Conservation (phyloP, 2,329 filamentous ascomycete species). For the Pseudogymnoascus sp. region DNA sequence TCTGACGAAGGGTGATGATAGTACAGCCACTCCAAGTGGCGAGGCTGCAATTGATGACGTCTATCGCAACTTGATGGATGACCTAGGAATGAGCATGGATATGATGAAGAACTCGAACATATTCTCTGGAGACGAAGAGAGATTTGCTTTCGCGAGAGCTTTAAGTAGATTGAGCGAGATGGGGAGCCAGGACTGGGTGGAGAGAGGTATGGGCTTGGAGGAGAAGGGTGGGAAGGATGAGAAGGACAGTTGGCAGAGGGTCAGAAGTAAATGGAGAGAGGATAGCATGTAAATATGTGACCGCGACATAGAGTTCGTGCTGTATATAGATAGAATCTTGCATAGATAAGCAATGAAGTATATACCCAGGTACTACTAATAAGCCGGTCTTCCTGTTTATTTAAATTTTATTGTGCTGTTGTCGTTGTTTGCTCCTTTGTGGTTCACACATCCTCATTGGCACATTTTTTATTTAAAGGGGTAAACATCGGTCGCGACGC, state of each 20-base stretch:
- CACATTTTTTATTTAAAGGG: background rate
- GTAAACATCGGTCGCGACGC: background rate
- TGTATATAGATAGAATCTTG: conserved; percentile 9
- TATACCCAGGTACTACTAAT: background rate
- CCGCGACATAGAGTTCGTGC: background rate
- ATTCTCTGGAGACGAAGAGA: conserved; percentile 91
- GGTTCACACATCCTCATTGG: background rate
- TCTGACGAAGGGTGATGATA: conserved; percentile 41
- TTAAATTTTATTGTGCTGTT: background rate
- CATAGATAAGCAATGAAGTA: conserved; percentile 4
- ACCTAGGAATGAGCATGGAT: conserved; percentile 74
- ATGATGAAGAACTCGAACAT: conserved; percentile 78
- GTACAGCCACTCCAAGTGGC: conserved; percentile 23
- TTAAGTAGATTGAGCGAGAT: conserved; percentile 81
- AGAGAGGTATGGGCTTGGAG: conserved; percentile 53
- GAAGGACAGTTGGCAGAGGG: conserved; percentile 38
- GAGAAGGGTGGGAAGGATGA: conserved; percentile 35
- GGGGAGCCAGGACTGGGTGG: conserved; percentile 92
- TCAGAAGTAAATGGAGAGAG: conserved; percentile 40
- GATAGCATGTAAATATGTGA: conserved; percentile 30
- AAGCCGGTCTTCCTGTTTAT: background rate
- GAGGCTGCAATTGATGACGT: conserved; percentile 49
- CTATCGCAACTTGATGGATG: conserved; percentile 77
- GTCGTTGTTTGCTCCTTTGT: background rate
- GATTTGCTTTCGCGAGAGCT: conserved; percentile 90